Percentiles rank a stretch among this genome's conserved stretches.
Conservation (phyloP, 2,329 filamentous ascomycete species). For the Penicillium sp. region DNA sequence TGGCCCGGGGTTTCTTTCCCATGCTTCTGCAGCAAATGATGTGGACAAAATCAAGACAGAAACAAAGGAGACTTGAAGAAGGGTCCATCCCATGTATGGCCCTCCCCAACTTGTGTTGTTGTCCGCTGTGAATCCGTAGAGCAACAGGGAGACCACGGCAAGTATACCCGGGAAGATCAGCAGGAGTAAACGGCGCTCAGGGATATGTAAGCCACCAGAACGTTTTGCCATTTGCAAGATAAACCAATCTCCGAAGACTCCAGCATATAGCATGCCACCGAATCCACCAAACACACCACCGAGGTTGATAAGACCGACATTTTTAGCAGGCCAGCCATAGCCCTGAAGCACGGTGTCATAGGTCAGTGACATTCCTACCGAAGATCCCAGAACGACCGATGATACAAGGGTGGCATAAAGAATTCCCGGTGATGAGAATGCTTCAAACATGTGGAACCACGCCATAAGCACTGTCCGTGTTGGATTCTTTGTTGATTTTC, state of each 20-base stretch:
- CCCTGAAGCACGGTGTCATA: constrained; percentile 40
- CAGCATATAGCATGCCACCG: constrained; percentile 30
- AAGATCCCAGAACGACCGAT: constrained; percentile 40
- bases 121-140: constrained; percentile 36
- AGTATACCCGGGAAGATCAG: constrained; percentile 36
- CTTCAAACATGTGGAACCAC: constrained; percentile 25
- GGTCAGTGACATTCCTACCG: constrained; percentile 41
- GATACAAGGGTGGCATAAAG: constrained; percentile 40
- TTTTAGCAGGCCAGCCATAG: constrained; percentile 35
- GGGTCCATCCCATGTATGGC: constrained; percentile 32
- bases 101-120: constrained; percentile 25
- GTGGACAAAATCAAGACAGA: constrained; percentile 33
- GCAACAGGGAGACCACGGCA: constrained; percentile 28
- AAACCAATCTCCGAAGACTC: constrained; percentile 25
- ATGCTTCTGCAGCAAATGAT: constrained; percentile 36
- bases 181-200: constrained; percentile 38
- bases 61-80: constrained; percentile 26
- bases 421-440: constrained; percentile 38
- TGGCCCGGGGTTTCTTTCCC: constrained; percentile 35
- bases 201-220: constrained; percentile 33
- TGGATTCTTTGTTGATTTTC: constrained; percentile 15
- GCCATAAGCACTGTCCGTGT: constrained; percentile 11
- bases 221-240: constrained; percentile 34
- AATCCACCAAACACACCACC: constrained; percentile 30
- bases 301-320: constrained; percentile 28